phyloP scores from a whole-genome alignment of 2,329 filamentous ascomycete species.

The Tolypocladium inflatum region DNA sequence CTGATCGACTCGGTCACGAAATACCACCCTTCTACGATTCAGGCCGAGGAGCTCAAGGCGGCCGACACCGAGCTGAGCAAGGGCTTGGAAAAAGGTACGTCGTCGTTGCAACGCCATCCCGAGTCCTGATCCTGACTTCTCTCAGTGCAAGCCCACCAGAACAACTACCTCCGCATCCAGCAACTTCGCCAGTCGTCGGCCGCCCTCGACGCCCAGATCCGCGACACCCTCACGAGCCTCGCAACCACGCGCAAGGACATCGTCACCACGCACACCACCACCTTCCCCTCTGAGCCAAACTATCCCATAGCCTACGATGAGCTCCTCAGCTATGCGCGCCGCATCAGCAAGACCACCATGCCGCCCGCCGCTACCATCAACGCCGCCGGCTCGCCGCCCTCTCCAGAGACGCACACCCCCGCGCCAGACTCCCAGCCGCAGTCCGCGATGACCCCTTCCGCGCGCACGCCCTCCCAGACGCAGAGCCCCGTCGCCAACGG shows the following conservation, averaged over 20 bases:
- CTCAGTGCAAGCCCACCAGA: slow-evolving; percentile 65
- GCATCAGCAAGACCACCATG: slow-evolving; percentile 71
- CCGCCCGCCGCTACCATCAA: slow-evolving; percentile 50
- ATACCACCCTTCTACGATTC: slow-evolving; percentile 63
- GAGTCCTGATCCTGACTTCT: background rate
- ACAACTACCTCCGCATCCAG: slow-evolving; percentile 60
- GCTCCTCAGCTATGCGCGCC: slow-evolving; percentile 66
- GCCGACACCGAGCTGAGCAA: slow-evolving; percentile 60
- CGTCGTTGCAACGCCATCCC: background rate
- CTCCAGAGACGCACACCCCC: slow-evolving; percentile 20
- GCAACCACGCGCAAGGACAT: slow-evolving; percentile 67
- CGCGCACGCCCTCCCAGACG: slow-evolving; percentile 21
- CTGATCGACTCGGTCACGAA: slow-evolving; percentile 74
- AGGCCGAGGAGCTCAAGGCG: slow-evolving; percentile 58
- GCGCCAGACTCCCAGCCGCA: slow-evolving; percentile 18
- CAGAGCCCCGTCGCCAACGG: slow-evolving; percentile 26
- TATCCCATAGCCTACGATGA: slow-evolving; percentile 59
- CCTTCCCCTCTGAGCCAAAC: slow-evolving; percentile 39
- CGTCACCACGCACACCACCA: slow-evolving; percentile 49
- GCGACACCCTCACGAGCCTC: slow-evolving; percentile 58
- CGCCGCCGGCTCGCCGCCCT: slow-evolving; percentile 10
- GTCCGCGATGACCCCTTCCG: slow-evolving; percentile 20
- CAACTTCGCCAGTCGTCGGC: slow-evolving; percentile 57
- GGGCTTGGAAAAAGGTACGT: slow-evolving; percentile 54
- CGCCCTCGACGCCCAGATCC: slow-evolving; percentile 62